Evolutionary conservation across 2,329 filamentous ascomycete genomes (phyloP).

Genomic region (Aspergillus luchuensis): DNA sequence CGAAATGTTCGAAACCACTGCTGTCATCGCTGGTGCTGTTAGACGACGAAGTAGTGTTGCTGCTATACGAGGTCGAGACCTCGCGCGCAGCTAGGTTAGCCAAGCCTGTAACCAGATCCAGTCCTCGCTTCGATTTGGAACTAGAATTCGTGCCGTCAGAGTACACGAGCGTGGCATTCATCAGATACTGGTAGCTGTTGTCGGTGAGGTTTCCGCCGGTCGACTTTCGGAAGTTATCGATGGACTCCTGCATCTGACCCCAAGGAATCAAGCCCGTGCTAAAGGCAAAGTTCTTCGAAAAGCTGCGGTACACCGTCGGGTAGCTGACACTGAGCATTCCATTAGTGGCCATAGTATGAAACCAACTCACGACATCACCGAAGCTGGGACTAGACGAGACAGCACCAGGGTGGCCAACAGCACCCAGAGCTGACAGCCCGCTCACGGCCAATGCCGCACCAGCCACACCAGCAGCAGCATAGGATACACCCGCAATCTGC

Average conservation of each 20-base stretch:
- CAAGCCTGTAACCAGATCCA: conserved; percentile 47
- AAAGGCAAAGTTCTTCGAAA: conserved; percentile 91
- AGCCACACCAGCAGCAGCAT: conserved; percentile 79
- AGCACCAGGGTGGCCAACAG: conserved; percentile 61
- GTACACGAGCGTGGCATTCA: conserved; percentile 75
- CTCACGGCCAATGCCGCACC: conserved; percentile 77
- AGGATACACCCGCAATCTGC: conserved; percentile 73
- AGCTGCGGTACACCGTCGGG: conserved; percentile 83
- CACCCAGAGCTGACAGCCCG: conserved; percentile 68
- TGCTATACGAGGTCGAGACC: conserved; percentile 44
- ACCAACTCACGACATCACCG: conserved; percentile 80
- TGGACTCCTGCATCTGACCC: conserved; percentile 74
- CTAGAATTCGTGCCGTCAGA: conserved; percentile 56
- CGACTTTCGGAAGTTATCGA: conserved; percentile 76
- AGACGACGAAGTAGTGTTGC: conserved; percentile 36
- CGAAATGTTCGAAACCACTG: conserved; percentile 54
- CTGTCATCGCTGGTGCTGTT: conserved; percentile 29
- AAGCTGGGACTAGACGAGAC: conserved; percentile 79
- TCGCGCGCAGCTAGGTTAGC: conserved; percentile 58
- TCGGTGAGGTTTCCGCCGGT: conserved; percentile 86
- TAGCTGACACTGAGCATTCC: conserved; percentile 94
- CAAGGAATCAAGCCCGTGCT: conserved; percentile 82
- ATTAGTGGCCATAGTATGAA: conserved; percentile 91
- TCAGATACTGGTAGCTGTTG: conserved; percentile 74
- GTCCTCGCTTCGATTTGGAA: conserved; percentile 57